Evolutionary conservation across 2,329 filamentous ascomycete genomes (phyloP).

Genomic region (Hypoxylon sp.): DNA sequence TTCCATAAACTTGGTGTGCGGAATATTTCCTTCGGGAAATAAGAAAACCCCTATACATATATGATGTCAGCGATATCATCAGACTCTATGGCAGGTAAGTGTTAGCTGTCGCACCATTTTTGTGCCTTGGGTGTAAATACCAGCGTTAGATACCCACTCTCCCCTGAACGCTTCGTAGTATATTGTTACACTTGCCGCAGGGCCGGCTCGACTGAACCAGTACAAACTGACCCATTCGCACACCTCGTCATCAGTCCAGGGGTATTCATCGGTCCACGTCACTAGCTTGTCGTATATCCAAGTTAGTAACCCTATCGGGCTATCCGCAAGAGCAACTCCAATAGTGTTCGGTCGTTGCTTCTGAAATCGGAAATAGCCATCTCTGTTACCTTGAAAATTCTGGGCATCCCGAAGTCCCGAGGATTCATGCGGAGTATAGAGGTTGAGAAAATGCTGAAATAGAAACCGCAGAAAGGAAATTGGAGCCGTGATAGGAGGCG

Average conservation of each 20-base stretch:
- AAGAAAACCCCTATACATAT: slow-evolving; percentile 32
- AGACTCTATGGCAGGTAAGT: not conserved
- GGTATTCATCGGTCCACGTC: slow-evolving; percentile 49
- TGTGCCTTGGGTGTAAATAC: not conserved
- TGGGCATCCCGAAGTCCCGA: slow-evolving; percentile 37
- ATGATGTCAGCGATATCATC: not conserved
- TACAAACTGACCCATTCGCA: slow-evolving; percentile 42
- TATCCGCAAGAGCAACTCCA: slow-evolving; percentile 51
- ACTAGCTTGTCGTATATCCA: slow-evolving; percentile 55
- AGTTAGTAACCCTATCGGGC: slow-evolving; percentile 52
- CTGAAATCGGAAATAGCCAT: slow-evolving; percentile 50
- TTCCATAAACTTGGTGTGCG: slow-evolving; percentile 35
- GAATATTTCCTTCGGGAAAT: slow-evolving; percentile 40
- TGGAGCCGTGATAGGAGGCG: slow-evolving; percentile 16
- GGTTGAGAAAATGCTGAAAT: slow-evolving; percentile 25
- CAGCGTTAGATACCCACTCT: not conserved
- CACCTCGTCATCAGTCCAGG: slow-evolving; percentile 38
- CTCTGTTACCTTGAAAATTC: slow-evolving; percentile 41
- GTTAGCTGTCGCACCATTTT: slow-evolving; percentile 24
- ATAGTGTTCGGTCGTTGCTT: slow-evolving; percentile 51
- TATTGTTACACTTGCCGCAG: slow-evolving; percentile 34
- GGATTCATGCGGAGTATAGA: slow-evolving; percentile 35
- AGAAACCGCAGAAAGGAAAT: slow-evolving; percentile 24
- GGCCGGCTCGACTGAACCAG: slow-evolving; percentile 42
- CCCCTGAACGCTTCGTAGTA: slow-evolving; percentile 38